Evolutionary conservation across 192 early-diverging fungal species (phyloP), one percentile per base, ranked within the genome.

Genomic region (Geosiphon pyriformis): DNA sequence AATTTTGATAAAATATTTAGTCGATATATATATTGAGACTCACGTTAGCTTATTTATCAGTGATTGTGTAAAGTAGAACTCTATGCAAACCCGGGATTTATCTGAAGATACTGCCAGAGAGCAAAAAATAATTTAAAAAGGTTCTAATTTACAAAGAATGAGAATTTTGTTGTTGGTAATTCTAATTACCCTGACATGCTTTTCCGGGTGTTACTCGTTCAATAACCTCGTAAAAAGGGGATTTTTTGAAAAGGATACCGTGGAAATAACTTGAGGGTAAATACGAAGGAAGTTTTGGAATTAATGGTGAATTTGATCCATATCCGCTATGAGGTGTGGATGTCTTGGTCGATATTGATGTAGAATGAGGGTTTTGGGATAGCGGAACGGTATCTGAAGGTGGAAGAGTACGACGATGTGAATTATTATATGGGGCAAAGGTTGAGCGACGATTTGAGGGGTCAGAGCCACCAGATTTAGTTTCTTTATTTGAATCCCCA

Each of bases 151-250:
- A 53, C 11, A 53, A 12, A 53, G 8, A 26, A 3, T 20, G 1
- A 53, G 25, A 18, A 18, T 52, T 18, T 53, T n/a, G n/a, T n/a
- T n/a, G n/a, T n/a, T n/a, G n/a, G n/a, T n/a, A n/a, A n/a, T n/a
- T n/a, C n/a, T n/a, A n/a, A n/a, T n/a, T 57, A 57, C 55, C 55
- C 1, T 32, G 10, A 15, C 23, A 57, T 17, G 32, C 17, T 57
- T 29, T 57, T 10, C 12, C 23, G 17, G 23, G 18, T 32, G 55
- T 31, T n/a, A 57, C 30, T 31, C 12, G 17, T 57, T 57, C 55
- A 3, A 31, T 18, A 27, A 57, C 30, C 7, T 31, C 30, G n/a
- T 57, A 57, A 57, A 57, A 57, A 15, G 55, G 55, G n/a, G 55
- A 57, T 31, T 11, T 30, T 29, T 29, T 57, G 17, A 57, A 57